These are phyloP conservation scores for Neurospora sp. DNA, from an alignment of 495 filamentous ascomycete species.

Conservation along the genomic window DNA sequence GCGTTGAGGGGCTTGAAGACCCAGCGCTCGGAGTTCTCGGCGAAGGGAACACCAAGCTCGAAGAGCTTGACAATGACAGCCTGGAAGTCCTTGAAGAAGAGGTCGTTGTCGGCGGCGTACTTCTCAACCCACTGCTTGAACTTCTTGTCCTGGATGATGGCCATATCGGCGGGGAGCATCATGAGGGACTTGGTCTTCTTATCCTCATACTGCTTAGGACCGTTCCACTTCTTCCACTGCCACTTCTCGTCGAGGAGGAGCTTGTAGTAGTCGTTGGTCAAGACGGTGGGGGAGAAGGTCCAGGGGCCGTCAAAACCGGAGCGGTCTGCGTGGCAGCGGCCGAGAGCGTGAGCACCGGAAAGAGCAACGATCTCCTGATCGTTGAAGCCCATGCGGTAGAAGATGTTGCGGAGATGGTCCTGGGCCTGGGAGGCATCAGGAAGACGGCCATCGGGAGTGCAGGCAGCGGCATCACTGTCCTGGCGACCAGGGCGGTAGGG, in stretches of 20 bases:
- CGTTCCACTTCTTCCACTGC: slow-evolving; percentile 87
- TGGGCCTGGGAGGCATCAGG: slow-evolving; percentile 77
- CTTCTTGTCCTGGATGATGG: slow-evolving; percentile 74
- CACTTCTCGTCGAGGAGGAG: slow-evolving; percentile 88
- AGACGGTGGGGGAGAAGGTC: slow-evolving; percentile 89
- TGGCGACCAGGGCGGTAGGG: slow-evolving; percentile 83
- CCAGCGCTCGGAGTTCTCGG: slow-evolving; percentile 51
- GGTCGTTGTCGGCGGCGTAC: slow-evolving; percentile 85
- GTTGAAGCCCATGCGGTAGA: slow-evolving; percentile 96
- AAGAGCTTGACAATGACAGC: slow-evolving; percentile 67
- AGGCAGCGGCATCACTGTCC: slow-evolving; percentile 74
- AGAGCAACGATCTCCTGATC: slow-evolving; percentile 95
- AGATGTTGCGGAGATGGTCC: slow-evolving; percentile 82
- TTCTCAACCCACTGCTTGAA: slow-evolving; percentile 79
- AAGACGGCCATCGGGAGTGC: slow-evolving; percentile 92
- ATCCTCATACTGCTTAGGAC: slow-evolving; percentile 78
- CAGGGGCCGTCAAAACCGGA: slow-evolving; percentile 87
- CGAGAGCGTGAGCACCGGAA: slow-evolving; percentile 81
- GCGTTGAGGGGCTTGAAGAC: slow-evolving; percentile 57
- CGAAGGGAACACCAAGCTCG: slow-evolving; percentile 90
- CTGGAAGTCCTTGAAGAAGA: slow-evolving; percentile 91
- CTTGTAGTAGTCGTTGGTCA: slow-evolving; percentile 92
- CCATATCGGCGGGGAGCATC: slow-evolving; percentile 95
- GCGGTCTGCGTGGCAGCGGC: slow-evolving; percentile 83
- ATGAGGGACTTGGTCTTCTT: slow-evolving; percentile 75